phyloP scores from a whole-genome alignment of 768 basidiomycete genomes.

The Boletus sensibilis region DNA sequence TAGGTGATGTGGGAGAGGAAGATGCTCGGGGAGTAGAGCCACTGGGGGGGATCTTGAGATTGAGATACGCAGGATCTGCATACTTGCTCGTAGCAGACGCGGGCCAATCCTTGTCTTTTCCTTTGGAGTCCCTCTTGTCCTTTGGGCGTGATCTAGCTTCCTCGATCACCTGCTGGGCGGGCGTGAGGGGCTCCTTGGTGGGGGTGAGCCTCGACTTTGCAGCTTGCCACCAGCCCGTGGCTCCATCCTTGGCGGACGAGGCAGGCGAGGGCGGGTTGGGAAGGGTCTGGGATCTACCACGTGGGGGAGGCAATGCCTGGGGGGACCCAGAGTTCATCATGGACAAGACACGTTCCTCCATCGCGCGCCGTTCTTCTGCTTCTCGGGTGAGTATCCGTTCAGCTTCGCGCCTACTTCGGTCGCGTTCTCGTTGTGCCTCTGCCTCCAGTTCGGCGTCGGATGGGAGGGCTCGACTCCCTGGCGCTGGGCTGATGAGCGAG shows the following conservation, averaged over 20 bases:
- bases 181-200: slow-evolving; percentile 75
- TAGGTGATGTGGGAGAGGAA: slow-evolving; percentile 60
- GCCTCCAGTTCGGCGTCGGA: slow-evolving; percentile 81
- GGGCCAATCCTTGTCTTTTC: slow-evolving; percentile 58
- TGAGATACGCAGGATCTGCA: slow-evolving; percentile 57
- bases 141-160: slow-evolving; percentile 70
- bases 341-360: slow-evolving; percentile 76
- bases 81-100: slow-evolving; percentile 50
- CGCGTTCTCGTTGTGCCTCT: slow-evolving; percentile 75
- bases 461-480: slow-evolving; percentile 45
- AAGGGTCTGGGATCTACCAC: slow-evolving; percentile 55
- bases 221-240: slow-evolving; percentile 65
- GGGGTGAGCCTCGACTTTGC: slow-evolving; percentile 78
- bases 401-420: slow-evolving; percentile 71
- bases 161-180: slow-evolving; percentile 78
- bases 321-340: slow-evolving; percentile 54
- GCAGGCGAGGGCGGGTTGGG: slow-evolving; percentile 63
- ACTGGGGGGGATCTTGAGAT: slow-evolving; percentile 50
- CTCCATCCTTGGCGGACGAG: slow-evolving; percentile 59
- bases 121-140: slow-evolving; percentile 42
- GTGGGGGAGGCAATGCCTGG: slow-evolving; percentile 53
- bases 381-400: slow-evolving; percentile 73
- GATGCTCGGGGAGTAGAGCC: slow-evolving; percentile 48
- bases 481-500: slow-evolving; percentile 56
- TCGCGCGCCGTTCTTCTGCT: slow-evolving; percentile 60